Percentiles rank a stretch among this genome's conserved stretches.
phyloP scores from a whole-genome alignment of 441 rosid genomes.

The Breynia disticha region DNA sequence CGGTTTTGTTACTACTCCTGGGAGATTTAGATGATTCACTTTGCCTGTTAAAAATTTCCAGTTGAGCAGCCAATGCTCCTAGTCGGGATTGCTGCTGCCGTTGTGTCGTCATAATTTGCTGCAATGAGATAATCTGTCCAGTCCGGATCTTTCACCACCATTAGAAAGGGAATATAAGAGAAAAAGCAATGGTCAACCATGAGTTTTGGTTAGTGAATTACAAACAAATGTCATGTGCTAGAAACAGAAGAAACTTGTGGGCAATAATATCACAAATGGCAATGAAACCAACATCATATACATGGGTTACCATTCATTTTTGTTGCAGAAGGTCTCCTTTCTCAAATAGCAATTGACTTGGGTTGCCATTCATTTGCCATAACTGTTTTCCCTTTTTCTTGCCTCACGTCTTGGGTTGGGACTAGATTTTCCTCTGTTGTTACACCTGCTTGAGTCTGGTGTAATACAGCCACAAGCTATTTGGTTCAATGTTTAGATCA shows the following conservation, averaged over 20 bases:
- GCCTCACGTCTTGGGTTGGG: constrained; percentile 8
- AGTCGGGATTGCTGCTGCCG: constrained; percentile 25
- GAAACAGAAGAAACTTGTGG: constrained; percentile 8
- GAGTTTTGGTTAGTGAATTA: constrained; percentile 12
- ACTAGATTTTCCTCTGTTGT: constrained; percentile 2
- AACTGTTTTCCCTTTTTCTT: constrained; percentile 8
- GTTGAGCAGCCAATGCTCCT: constrained; percentile 30
- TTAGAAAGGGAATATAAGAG: constrained; percentile 18
- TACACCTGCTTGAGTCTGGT: background rate
- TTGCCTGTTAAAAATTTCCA: constrained; percentile 24
- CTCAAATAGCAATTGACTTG: constrained; percentile 20
- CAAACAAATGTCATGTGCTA: constrained; percentile 7
- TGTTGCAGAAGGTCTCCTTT: background rate
- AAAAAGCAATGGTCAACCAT: constrained; percentile 9
- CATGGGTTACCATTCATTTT: background rate
- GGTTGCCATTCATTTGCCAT: constrained; percentile 7
- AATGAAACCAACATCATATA: background rate
- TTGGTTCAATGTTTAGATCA: too few relatives aligned
- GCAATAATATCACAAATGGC: constrained; percentile 17
- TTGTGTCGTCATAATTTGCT: constrained; percentile 11
- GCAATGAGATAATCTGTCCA: background rate
- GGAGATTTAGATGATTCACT: constrained; percentile 24
- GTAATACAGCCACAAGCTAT: background rate
- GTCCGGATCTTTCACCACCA: constrained; percentile 1
- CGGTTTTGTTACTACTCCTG: constrained; percentile 17